These are phyloP conservation scores for Nyctanthes arbortristis DNA, from an alignment of 257 asterid species.

Conservation along the genomic window DNA sequence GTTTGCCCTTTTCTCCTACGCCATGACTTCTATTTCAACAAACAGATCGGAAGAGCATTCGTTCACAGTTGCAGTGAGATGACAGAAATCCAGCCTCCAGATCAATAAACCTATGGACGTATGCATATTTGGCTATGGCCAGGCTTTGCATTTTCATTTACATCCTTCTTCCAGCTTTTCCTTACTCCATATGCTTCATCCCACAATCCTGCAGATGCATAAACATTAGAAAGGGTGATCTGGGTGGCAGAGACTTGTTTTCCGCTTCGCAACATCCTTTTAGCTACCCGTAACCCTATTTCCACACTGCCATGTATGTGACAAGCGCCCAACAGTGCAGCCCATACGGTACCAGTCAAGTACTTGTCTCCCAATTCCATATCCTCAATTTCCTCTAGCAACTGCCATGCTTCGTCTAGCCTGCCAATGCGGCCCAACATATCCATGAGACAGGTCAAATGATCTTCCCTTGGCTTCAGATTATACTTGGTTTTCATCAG, in stretches of 20 bases:
- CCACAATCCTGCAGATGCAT: slow-evolving; percentile 50
- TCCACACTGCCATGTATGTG: slow-evolving; percentile 35
- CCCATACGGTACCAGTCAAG: slow-evolving; percentile 32
- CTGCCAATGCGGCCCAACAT: slow-evolving; percentile 45
- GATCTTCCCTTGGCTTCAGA: slow-evolving; percentile 35
- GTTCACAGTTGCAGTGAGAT: too few species aligned
- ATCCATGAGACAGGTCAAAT: slow-evolving; percentile 42
- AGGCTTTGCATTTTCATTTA: slow-evolving; percentile 27
- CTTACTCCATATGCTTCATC: slow-evolving; percentile 39
- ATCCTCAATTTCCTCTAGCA: slow-evolving; percentile 34
- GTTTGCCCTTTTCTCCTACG: background rate
- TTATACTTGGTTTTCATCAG: slow-evolving; percentile 31
- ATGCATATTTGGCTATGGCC: slow-evolving; percentile 37
- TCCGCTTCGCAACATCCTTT: slow-evolving; percentile 23
- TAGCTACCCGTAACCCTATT: slow-evolving; percentile 36
- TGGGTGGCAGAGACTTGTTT: slow-evolving; percentile 22
- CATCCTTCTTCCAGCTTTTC: slow-evolving; percentile 31
- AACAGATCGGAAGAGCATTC: too few species aligned
- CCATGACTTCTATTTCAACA: too few species aligned
- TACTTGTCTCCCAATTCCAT: background rate
- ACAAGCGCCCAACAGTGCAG: slow-evolving; percentile 47
- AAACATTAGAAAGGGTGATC: slow-evolving; percentile 40
- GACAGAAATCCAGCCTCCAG: slow-evolving; percentile 7
- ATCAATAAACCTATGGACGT: slow-evolving; percentile 18
- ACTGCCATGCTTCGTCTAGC: slow-evolving; percentile 47